phyloP scores from a whole-genome alignment of 1,284 basidiomycete genomes.

The Cronartium ribicola region DNA sequence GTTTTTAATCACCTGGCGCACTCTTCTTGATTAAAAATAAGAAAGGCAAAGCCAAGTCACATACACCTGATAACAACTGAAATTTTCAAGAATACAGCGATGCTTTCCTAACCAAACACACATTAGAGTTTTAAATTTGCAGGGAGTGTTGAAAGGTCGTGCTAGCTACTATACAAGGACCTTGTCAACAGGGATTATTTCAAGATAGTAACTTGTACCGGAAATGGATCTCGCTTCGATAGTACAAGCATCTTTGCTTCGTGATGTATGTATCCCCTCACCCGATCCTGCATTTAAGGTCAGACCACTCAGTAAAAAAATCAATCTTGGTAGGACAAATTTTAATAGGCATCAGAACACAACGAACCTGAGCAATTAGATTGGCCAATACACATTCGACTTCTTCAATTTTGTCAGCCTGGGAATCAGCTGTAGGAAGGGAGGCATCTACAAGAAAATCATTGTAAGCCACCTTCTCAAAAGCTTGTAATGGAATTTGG shows the following conservation, averaged over 20 bases:
- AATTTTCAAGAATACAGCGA: too few species aligned
- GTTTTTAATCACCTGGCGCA: too few species aligned
- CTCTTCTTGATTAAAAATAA: too few species aligned
- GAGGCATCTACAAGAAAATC: slow-evolving; percentile 5
- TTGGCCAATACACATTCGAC: slow-evolving; percentile 37
- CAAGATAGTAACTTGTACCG: slow-evolving; percentile 6
- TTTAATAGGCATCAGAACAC: not conserved
- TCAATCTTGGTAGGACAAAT: not conserved
- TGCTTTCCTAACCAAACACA: too few species aligned
- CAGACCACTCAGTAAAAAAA: not conserved
- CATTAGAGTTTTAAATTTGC: too few species aligned
- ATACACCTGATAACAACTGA: too few species aligned
- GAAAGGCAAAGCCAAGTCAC: too few species aligned
- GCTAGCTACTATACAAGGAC: too few species aligned
- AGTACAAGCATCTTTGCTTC: slow-evolving; percentile 30
- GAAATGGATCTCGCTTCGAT: slow-evolving; percentile 35
- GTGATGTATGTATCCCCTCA: slow-evolving; percentile 41
- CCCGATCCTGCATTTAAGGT: slow-evolving; percentile 17
- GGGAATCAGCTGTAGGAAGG: not conserved
- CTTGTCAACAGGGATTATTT: too few species aligned
- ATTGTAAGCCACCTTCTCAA: slow-evolving; percentile 25
- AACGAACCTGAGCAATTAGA: slow-evolving; percentile 35
- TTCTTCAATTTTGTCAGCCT: slow-evolving; percentile 21
- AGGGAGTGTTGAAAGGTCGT: too few species aligned
- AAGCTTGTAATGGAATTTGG: slow-evolving; percentile 31